A percentile compares a stretch with the other conserved stretches of the same genome.
Evolutionary conservation across 2,329 filamentous ascomycete genomes (phyloP).

Genomic region (Paracorniculantispora psalliotae): DNA sequence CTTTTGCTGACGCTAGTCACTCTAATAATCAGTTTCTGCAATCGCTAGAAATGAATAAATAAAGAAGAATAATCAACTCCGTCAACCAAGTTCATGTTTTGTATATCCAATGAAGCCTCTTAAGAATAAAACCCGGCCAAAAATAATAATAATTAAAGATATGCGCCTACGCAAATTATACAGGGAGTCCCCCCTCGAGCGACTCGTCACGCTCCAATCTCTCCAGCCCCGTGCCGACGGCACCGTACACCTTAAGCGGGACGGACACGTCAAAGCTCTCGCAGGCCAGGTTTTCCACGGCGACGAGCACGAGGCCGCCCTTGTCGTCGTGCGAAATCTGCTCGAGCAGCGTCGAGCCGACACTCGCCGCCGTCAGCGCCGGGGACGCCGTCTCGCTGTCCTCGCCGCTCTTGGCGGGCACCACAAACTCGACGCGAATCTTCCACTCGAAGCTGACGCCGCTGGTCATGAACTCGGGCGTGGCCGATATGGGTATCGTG

Average conservation of each 20-base stretch:
- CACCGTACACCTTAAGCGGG: constrained; percentile 74
- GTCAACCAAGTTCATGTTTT: not conserved
- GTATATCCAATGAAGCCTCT: constrained; percentile 9
- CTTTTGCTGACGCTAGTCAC: not conserved
- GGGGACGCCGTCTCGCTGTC: constrained; percentile 20
- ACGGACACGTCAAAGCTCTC: constrained; percentile 90
- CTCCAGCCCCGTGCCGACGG: constrained; percentile 53
- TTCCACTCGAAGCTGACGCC: constrained; percentile 86
- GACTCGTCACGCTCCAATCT: constrained; percentile 51
- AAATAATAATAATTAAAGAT: too few relatives aligned
- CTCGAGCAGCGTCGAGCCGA: constrained; percentile 59
- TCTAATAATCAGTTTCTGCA: not conserved
- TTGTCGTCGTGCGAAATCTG: constrained; percentile 74
- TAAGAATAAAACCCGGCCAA: not conserved
- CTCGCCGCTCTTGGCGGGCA: constrained; percentile 49
- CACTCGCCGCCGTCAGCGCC: constrained; percentile 15
- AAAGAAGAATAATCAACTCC: not conserved
- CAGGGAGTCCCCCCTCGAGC: constrained; percentile 39
- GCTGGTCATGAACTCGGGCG: constrained; percentile 87
- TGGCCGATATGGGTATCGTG: constrained; percentile 76
- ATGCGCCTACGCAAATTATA: constrained; percentile 23
- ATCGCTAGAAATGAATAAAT: not conserved
- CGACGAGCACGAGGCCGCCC: constrained; percentile 67
- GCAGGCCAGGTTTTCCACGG: constrained; percentile 70
- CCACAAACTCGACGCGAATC: constrained; percentile 87